These are phyloP conservation scores for Lyophyllum atratum DNA, from an alignment of 768 basidiomycete genomes.

Conservation along the genomic window DNA sequence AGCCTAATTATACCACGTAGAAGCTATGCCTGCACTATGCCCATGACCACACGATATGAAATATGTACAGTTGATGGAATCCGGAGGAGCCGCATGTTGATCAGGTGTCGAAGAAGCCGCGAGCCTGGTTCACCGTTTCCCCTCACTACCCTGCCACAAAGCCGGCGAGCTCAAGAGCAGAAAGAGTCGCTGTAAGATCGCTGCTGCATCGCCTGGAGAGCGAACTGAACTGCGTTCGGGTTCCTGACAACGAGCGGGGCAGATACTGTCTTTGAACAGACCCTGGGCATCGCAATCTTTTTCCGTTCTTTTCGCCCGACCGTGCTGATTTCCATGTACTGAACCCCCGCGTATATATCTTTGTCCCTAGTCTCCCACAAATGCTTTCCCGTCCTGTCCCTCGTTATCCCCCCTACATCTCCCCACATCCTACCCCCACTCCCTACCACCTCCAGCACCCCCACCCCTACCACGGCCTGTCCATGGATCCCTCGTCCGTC, in stretches of 20 bases:
- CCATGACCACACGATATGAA: slow-evolving; percentile 9
- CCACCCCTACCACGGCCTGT: slow-evolving; percentile 29
- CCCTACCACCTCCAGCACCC: slow-evolving; percentile 25
- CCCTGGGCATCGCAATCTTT: slow-evolving; percentile 16
- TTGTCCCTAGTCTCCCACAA: slow-evolving; percentile 22
- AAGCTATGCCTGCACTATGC: slow-evolving; percentile 8
- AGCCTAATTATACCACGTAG: slow-evolving; percentile 14
- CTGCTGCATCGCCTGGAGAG: slow-evolving; percentile 3
- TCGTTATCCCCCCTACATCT: slow-evolving; percentile 15
- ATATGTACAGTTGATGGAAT: slow-evolving; percentile 4
- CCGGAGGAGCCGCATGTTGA: slow-evolving; percentile 1
- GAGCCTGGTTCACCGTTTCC: not conserved
- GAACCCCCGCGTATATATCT: slow-evolving; percentile 18
- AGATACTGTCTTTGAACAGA: slow-evolving; percentile 20
- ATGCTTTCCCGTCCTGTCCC: slow-evolving; percentile 29
- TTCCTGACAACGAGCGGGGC: slow-evolving; percentile 30
- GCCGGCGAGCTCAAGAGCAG: not conserved
- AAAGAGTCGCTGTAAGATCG: not conserved
- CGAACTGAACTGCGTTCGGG: slow-evolving; percentile 13
- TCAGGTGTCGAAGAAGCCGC: slow-evolving; percentile 10
- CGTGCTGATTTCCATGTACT: slow-evolving; percentile 25
- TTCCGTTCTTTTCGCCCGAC: slow-evolving; percentile 26
- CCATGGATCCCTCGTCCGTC: slow-evolving; percentile 66
- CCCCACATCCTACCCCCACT: slow-evolving; percentile 19
- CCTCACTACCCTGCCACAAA: not conserved